Conservation (phyloP, 129 eudicot species). For the Smallanthus sonchifolius region DNA sequence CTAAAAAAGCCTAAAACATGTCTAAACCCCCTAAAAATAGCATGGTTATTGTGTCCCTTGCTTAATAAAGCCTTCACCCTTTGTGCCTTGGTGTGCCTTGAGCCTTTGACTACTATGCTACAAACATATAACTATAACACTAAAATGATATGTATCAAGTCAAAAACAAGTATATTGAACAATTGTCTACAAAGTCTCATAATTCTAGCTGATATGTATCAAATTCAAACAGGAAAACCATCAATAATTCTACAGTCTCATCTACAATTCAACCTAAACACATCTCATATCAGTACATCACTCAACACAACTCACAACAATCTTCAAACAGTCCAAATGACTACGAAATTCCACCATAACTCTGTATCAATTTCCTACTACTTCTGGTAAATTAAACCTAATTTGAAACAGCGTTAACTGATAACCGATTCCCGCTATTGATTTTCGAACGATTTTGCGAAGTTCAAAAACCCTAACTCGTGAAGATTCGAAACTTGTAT, state of each 20-base stretch:
- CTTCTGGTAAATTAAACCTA: not conserved
- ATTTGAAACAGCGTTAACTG: not conserved
- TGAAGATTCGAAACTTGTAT: not conserved
- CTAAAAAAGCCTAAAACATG: too few species aligned
- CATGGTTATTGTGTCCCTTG: too few species aligned
- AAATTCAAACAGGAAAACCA: not conserved
- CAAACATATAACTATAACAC: too few species aligned
- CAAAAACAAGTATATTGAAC: not conserved
- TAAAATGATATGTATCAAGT: too few species aligned
- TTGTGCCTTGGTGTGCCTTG: too few species aligned
- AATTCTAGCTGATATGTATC: too few species aligned
- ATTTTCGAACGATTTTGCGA: not conserved
- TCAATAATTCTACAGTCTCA: not conserved
- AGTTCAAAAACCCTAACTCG: conserved; percentile 31
- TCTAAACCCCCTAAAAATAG: too few species aligned
- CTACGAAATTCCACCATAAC: not conserved
- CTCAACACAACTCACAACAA: conserved; percentile 10
- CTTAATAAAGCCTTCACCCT: too few species aligned
- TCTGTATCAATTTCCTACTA: not conserved
- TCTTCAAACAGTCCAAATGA: not conserved
- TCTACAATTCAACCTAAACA: conserved; percentile 17
- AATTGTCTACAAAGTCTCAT: not conserved
- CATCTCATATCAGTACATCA: not conserved
- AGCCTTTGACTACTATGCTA: too few species aligned
- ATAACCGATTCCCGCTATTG: not conserved